Percentiles rank a stretch among this genome's conserved stretches.
phyloP scores from a whole-genome alignment of 2,329 filamentous ascomycete genomes.

The Alternaria angustiovoidea region DNA sequence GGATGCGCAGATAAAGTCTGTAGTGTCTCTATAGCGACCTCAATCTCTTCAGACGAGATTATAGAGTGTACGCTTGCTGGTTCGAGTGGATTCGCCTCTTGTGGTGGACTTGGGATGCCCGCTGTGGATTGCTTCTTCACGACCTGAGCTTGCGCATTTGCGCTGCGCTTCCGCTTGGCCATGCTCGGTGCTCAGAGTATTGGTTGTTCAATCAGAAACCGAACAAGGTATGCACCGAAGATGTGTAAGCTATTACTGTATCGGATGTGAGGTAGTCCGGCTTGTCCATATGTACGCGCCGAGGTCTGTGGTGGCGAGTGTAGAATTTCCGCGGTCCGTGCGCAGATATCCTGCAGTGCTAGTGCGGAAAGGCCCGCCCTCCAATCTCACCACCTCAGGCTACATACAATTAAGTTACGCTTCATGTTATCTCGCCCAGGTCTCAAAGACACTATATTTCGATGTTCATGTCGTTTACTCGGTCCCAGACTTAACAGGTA shows the following conservation, averaged over 20 bases:
- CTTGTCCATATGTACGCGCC: background rate
- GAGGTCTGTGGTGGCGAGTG: slow-evolving; percentile 9
- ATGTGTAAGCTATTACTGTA: background rate
- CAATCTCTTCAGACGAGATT: slow-evolving; percentile 71
- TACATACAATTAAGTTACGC: background rate
- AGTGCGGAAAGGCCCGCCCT: slow-evolving; percentile 1
- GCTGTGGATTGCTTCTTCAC: slow-evolving; percentile 34
- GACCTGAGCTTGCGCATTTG: slow-evolving; percentile 26
- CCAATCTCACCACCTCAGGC: background rate
- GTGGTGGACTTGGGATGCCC: slow-evolving; percentile 38
- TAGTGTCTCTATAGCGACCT: slow-evolving; percentile 72
- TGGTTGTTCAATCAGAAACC: background rate
- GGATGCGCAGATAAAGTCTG: slow-evolving; percentile 66
- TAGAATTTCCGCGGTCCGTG: slow-evolving; percentile 17
- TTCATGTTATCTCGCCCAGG: background rate
- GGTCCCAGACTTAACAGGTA: background rate
- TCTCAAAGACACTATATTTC: background rate
- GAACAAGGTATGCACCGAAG: background rate
- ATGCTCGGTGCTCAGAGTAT: slow-evolving; percentile 16
- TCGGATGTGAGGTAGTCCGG: background rate
- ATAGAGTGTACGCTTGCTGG: slow-evolving; percentile 63
- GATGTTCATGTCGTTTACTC: background rate
- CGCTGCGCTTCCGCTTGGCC: slow-evolving; percentile 44
- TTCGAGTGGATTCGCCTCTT: slow-evolving; percentile 43
- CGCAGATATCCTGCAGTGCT: background rate